Evolutionary conservation across 768 basidiomycete genomes (phyloP).

Genomic region (Arthromyces matolae): DNA sequence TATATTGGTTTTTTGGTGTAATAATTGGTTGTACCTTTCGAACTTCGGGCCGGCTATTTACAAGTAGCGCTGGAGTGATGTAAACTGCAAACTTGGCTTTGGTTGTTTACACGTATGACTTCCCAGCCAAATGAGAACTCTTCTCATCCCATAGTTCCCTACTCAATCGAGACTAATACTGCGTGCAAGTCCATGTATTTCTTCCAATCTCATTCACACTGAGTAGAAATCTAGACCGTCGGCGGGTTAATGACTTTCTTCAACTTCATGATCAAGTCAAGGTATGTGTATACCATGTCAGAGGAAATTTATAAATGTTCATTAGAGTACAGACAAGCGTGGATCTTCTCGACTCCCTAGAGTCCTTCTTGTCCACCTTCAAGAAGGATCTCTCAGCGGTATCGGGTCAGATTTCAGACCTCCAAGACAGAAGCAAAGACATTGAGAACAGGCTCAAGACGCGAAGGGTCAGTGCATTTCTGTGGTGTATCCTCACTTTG

Average conservation of each 20-base stretch:
- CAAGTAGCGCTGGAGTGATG: too few species aligned
- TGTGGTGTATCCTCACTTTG: background rate
- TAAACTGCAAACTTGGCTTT: too few species aligned
- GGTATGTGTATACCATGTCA: slow-evolving; percentile 35
- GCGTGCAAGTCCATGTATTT: slow-evolving; percentile 29
- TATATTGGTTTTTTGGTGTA: too few species aligned
- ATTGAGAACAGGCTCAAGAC: slow-evolving; percentile 86
- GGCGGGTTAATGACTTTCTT: slow-evolving; percentile 60
- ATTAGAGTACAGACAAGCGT: slow-evolving; percentile 66
- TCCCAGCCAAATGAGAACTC: background rate
- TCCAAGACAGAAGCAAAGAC: slow-evolving; percentile 86
- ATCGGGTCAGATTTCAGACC: slow-evolving; percentile 92
- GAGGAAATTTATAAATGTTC: background rate
- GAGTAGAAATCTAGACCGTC: slow-evolving; percentile 30
- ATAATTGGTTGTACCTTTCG: too few species aligned
- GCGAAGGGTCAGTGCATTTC: slow-evolving; percentile 59
- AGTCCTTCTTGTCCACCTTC: slow-evolving; percentile 91
- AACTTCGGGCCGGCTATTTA: too few species aligned
- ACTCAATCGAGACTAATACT: slow-evolving; percentile 13
- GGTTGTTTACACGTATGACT: slow-evolving; percentile 3
- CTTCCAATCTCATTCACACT: background rate
- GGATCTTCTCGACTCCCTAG: slow-evolving; percentile 79
- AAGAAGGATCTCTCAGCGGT: slow-evolving; percentile 92
- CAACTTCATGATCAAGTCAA: slow-evolving; percentile 91
- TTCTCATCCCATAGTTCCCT: background rate